Conservation (phyloP, 306 rosid species). For the Quercus agrifolia region DNA sequence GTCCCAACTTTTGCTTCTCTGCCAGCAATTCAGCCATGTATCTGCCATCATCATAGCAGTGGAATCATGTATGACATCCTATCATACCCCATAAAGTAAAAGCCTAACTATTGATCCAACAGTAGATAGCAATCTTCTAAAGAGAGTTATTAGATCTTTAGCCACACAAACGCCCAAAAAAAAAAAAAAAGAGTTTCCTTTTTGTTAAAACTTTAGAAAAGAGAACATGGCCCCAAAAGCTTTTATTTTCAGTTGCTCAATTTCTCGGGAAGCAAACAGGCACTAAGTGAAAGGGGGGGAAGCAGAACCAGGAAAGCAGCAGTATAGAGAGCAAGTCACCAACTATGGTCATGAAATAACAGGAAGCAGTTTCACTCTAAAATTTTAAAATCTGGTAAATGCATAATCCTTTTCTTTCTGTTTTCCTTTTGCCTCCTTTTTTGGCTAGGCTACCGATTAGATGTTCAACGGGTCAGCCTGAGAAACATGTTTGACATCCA, state of each 20-base stretch:
- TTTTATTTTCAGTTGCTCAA: not conserved
- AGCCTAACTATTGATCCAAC: not conserved
- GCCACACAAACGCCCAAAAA: not conserved
- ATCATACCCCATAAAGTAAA: constrained; percentile 3
- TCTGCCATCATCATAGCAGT: constrained; percentile 40
- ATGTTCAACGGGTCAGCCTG: not conserved
- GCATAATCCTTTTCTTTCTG: not conserved
- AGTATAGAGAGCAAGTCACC: not conserved
- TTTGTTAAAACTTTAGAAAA: not conserved
- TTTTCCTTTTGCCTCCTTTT: not conserved
- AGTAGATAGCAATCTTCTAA: not conserved
- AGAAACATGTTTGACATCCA: not conserved
- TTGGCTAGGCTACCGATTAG: not conserved
- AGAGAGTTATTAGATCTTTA: not conserved
- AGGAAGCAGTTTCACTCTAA: not conserved
- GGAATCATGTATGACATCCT: constrained; percentile 11
- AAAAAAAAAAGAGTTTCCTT: not conserved
- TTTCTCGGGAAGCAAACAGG: not conserved
- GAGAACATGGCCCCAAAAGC: not conserved
- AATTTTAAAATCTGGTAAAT: not conserved
- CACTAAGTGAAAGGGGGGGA: not conserved
- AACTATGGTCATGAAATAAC: not conserved
- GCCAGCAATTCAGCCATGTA: constrained; percentile 71
- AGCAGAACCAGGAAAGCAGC: not conserved
- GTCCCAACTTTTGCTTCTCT: constrained; percentile 79